These are phyloP conservation scores for Daldinia eschscholtzii DNA, from an alignment of 2,329 filamentous ascomycete species.

Conservation along the genomic window DNA sequence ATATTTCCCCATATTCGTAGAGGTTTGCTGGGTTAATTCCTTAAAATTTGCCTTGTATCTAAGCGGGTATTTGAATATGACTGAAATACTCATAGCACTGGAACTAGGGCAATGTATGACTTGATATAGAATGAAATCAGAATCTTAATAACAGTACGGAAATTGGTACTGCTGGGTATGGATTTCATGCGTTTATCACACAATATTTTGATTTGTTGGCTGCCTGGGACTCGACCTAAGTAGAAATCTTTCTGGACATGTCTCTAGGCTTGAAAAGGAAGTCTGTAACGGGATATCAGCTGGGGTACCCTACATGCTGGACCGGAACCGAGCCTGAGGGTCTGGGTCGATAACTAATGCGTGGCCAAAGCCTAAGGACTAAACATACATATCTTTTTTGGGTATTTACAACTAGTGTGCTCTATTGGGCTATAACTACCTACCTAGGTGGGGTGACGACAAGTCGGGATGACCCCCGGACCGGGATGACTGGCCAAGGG, in stretches of 20 bases:
- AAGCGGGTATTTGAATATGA: background rate
- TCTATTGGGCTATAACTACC: conserved; percentile 32
- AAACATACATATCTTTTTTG: conserved; percentile 38
- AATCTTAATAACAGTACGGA: conserved; percentile 9
- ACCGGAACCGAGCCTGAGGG: conserved; percentile 34
- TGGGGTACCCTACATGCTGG: conserved; percentile 19
- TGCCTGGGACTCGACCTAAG: conserved; percentile 10
- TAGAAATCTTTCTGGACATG: conserved; percentile 14
- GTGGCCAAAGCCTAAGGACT: conserved; percentile 30
- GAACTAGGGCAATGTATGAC: background rate
- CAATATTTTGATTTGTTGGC: conserved; percentile 10
- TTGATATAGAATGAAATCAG: background rate
- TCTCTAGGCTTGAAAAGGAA: conserved; percentile 13
- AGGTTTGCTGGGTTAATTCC: no score
- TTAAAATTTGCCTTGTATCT: background rate
- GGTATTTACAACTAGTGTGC: conserved; percentile 24
- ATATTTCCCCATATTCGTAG: background rate
- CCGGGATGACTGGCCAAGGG: conserved; percentile 30
- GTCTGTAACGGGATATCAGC: conserved; percentile 24
- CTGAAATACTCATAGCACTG: no score
- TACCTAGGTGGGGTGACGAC: conserved; percentile 35
- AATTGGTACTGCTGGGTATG: conserved; percentile 1
- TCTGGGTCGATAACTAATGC: conserved; percentile 41
- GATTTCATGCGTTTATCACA: conserved; percentile 18
- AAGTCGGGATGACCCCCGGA: conserved; percentile 41